A percentile compares a stretch with the other conserved stretches of the same genome.
Evolutionary conservation across 2,329 filamentous ascomycete genomes (phyloP).

Genomic region (Fusarium praegraminearum): DNA sequence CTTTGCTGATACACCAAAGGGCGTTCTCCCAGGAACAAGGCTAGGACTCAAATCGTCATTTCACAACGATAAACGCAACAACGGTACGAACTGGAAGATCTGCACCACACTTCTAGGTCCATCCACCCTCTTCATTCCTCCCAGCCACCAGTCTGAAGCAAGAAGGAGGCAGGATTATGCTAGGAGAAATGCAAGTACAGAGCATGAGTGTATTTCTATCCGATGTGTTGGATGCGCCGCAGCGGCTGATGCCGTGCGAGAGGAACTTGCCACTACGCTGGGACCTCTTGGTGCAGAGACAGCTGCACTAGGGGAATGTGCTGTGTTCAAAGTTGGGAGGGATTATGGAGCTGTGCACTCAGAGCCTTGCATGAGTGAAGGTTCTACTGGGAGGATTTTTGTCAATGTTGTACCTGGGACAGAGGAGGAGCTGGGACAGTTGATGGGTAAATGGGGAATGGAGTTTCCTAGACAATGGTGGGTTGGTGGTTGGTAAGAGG

Average conservation of each 20-base stretch:
- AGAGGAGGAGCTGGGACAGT: constrained; percentile 49
- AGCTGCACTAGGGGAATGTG: constrained; percentile 51
- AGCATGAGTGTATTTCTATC: constrained; percentile 57
- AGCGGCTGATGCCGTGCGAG: constrained; percentile 55
- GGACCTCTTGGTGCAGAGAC: constrained; percentile 37
- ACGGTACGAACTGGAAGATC: constrained; percentile 61
- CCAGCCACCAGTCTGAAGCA: constrained; percentile 48
- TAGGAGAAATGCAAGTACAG: constrained; percentile 45
- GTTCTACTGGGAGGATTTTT: constrained; percentile 48
- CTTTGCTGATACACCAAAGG: constrained; percentile 47
- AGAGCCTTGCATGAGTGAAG: constrained; percentile 52
- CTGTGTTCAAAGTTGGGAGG: constrained; percentile 58
- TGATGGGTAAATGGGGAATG: constrained; percentile 55
- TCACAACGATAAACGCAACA: background rate
- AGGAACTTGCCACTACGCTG: constrained; percentile 50
- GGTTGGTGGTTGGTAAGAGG: background rate
- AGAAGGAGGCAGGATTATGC: constrained; percentile 50
- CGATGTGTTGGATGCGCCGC: constrained; percentile 59
- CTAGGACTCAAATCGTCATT: constrained; percentile 22
- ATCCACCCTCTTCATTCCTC: constrained; percentile 58
- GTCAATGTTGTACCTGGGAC: constrained; percentile 55
- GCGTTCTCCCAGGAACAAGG: constrained; percentile 25
- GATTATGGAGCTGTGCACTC: constrained; percentile 58
- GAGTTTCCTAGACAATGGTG: constrained; percentile 52
- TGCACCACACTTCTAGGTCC: constrained; percentile 61